Base-by-base conservation (phyloP, 345 rosid genomes). In the Populus euphratica region DNA sequence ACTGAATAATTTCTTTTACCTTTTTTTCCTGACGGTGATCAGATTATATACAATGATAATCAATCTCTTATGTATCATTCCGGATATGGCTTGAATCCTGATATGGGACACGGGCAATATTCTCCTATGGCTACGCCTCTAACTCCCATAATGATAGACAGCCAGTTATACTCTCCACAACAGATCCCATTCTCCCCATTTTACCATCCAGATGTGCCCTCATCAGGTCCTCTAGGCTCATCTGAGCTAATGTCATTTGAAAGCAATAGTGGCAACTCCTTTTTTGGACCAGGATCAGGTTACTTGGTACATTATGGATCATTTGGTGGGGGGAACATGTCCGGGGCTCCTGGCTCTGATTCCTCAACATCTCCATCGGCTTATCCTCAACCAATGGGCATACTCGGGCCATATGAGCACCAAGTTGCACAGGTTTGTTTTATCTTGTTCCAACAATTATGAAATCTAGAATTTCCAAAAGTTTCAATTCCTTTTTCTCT, bases 381-480 rank as follows among this genome's bases (percentile, higher is more conserved):
- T 47, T 91, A 91, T 86, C 87, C 91, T 79, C 94, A 86, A 67
- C 84, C 88, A 20, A 82, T 86, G 90, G 93, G 93, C 76, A 91
- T 91, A 76, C 90, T 89, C 83, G 93, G 95, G 78, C 80, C 93
- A n/a, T 87, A 89, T 49, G 93, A 91, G 75, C 93, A 89, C 49
- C 87, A 77, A 76, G 72, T 80, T 72, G 86, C 85, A 38, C 93
- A 89, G 95, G 95, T 89, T 70, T 10, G 70, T 73, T 68, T 41
- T 20, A n/a, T 78, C 54, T 66, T 31, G 7, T 18, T 66, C 33
- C 16, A 12, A 16, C 9, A 25, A 64, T 70, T 74, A 65, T 14
- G 25, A 56, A 68, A 68, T 68, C 14, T 17, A 31, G 25, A 16
- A 21, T 35, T 68, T 67, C 4, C 13, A 10, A 9, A 17, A 13